These are phyloP conservation scores for Ophiostoma quercus DNA, from an alignment of 2,329 filamentous ascomycete genomes.

Conservation along the genomic window DNA sequence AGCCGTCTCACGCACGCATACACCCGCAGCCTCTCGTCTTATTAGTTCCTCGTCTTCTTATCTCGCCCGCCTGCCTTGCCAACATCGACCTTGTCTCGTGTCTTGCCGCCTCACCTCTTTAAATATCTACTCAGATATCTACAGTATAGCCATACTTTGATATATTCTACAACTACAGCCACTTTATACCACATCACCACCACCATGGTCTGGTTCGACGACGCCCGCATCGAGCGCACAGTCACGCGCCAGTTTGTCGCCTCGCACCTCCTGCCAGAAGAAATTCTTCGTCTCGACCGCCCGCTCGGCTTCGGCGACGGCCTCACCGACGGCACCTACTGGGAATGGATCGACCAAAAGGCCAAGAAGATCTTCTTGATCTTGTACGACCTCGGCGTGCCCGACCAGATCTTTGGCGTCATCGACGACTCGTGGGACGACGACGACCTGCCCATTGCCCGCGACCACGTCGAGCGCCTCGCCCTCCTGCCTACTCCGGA, in stretches of 20 bases:
- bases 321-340: slow-evolving; percentile 67
- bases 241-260: slow-evolving; percentile 64
- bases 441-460: slow-evolving; percentile 63
- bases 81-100: background rate
- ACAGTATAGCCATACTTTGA: background rate
- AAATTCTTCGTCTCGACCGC: slow-evolving; percentile 56
- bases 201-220: slow-evolving; percentile 58
- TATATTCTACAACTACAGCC: too few relatives aligned
- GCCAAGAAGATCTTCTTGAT: slow-evolving; percentile 67
- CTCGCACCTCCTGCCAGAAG: slow-evolving; percentile 57
- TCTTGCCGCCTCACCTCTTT: background rate
- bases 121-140: background rate
- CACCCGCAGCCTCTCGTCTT: background rate
- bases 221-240: slow-evolving; percentile 61
- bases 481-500: slow-evolving; percentile 55
- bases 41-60: background rate
- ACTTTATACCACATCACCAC: background rate
- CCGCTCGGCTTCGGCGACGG: slow-evolving; percentile 63
- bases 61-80: background rate
- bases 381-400: slow-evolving; percentile 61
- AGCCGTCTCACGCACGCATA: background rate
- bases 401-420: slow-evolving; percentile 68
- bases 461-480: slow-evolving; percentile 60
- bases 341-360: slow-evolving; percentile 69
- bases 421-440: slow-evolving; percentile 76